Evolutionary conservation across 257 asterid species (phyloP).

Genomic region (Solanum rostratum): DNA sequence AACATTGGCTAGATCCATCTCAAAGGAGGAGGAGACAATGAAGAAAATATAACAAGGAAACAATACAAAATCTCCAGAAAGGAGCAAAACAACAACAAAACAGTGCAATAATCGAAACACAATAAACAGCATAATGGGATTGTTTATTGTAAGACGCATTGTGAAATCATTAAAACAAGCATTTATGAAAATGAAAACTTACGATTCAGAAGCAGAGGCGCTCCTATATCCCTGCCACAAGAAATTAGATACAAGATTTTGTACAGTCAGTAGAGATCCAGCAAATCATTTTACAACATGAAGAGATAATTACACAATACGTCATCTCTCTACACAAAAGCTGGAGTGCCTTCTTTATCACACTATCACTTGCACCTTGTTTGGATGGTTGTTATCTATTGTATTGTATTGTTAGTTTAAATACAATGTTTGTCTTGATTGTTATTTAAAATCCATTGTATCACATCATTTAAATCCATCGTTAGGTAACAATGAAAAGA

Average conservation of each 20-base stretch:
- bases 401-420: too few species aligned
- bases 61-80: not conserved
- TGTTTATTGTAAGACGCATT: not conserved
- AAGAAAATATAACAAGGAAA: not conserved
- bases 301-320: not conserved
- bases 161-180: slow-evolving; percentile 1
- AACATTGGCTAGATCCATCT: not conserved
- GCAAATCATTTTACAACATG: not conserved
- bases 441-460: too few species aligned
- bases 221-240: slow-evolving; percentile 84
- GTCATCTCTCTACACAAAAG: not conserved
- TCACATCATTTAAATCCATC: too few species aligned
- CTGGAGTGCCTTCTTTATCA: not conserved
- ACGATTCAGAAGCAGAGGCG: slow-evolving; percentile 95
- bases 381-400: too few species aligned
- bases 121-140: not conserved
- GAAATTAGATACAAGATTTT: slow-evolving; percentile 1
- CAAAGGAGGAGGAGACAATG: not conserved
- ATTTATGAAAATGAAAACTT: slow-evolving; percentile 21
- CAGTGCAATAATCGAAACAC: not conserved
- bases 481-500: too few species aligned
- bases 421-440: too few species aligned
- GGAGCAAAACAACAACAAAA: not conserved
- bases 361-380: not conserved
- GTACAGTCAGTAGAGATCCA: not conserved